Conservation (phyloP, 257 asterid genomes). For the Gentiana straminea region DNA sequence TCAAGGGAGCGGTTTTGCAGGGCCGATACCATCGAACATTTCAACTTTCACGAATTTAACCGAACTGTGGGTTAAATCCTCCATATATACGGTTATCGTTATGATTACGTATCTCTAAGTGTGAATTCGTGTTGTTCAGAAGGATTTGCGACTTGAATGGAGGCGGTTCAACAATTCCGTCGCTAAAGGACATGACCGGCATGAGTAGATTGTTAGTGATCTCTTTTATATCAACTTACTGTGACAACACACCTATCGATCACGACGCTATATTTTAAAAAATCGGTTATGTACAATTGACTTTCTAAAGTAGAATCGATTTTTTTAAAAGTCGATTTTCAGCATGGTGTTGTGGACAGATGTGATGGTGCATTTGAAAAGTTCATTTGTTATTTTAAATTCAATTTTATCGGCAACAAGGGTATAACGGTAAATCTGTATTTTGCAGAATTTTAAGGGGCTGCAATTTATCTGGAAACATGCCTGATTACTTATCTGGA, state of each 20-base stretch:
- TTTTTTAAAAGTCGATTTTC: too few species aligned
- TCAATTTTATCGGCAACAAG: too few species aligned
- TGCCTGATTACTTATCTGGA: conserved; percentile 22
- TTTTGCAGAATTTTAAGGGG: conserved; percentile 50
- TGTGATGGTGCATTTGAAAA: too few species aligned
- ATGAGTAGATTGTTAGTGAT: conserved; percentile 36
- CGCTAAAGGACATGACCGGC: conserved; percentile 21
- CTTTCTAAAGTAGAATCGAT: too few species aligned
- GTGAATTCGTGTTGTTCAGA: conserved; percentile 29
- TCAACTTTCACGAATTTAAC: conserved; percentile 31
- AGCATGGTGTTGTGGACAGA: too few species aligned
- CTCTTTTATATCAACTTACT: neutral
- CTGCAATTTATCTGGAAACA: conserved; percentile 42
- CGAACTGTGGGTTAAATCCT: conserved; percentile 34
- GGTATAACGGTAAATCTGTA: too few species aligned
- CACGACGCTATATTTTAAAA: too few species aligned
- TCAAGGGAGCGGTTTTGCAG: conserved; percentile 48
- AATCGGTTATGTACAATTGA: too few species aligned
- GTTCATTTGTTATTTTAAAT: too few species aligned
- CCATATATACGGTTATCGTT: neutral
- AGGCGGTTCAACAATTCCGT: conserved; percentile 39
- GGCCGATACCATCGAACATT: conserved; percentile 50
- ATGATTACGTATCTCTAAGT: neutral
- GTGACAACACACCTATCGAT: too few species aligned
- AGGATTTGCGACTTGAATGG: conserved; percentile 48